Evolutionary conservation across 345 rosid species (phyloP), one percentile per base, ranked within the genome.

Genomic region (Ceriops tagal): DNA sequence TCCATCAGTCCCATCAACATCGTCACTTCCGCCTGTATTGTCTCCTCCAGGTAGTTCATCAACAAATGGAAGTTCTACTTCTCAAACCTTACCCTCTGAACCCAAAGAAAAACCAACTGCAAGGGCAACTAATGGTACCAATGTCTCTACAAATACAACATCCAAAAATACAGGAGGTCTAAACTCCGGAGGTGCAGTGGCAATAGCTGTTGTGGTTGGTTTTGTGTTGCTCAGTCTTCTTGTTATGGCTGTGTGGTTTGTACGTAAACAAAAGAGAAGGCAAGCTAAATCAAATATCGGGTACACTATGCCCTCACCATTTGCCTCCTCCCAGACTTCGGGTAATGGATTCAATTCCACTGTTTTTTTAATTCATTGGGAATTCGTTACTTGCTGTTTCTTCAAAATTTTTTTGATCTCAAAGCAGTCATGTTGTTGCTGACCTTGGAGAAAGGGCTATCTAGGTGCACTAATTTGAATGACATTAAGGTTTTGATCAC

Each of bases 81-180:
- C 77, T n/a, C 53, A 92, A 55, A 79, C 92, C 21, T 74, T 84
- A 53, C 96, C 99, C 56, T 61, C 81, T 70, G 68, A 83, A 76
- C 97, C 95, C 15, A 77, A 81, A 0, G 92, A 91, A 81, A 91
- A 89, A 77, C 98, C 98, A 64, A 86, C 79, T 24, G 97, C 92
- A 37, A 82, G 75, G 80, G 49, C 90, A 58, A 87, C 96, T 37
- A 75, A 78, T 68, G 77, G 58, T 55, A 79, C 76, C 6, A 53
- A 64, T 79, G 79, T 52, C 46, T 49, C 81, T 34, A 81, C 39
- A 57, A 80, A 74, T 79, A 66, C 84, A 43, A 61, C 83, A 31
- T 69, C 96, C 6, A 49, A 49, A 26, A 56, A 71, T 49, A 56
- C 84, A 22, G 75, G 81, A 51, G 85, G 84, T 51, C 64, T 87